Evolutionary conservation across 306 rosid species (phyloP).

Genomic region (Rubus idaeus): DNA sequence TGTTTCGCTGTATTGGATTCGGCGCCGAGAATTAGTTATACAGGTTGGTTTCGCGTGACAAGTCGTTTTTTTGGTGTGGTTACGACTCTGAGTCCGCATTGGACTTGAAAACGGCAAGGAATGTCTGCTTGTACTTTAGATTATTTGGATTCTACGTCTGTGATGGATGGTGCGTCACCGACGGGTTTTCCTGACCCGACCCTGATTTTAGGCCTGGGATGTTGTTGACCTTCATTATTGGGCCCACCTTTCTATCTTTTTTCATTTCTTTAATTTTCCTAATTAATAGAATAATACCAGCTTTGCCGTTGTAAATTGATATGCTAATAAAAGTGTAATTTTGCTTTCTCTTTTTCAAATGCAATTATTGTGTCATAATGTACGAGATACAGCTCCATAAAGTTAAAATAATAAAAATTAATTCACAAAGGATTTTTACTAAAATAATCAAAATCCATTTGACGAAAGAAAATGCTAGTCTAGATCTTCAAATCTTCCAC

Average conservation of each 20-base stretch:
- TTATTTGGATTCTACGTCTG: neutral
- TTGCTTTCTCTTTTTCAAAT: neutral
- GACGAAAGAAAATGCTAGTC: neutral
- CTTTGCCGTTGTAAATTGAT: conserved; percentile 2
- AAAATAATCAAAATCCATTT: neutral
- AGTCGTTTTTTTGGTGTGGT: too few species aligned
- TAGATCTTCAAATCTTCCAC: neutral
- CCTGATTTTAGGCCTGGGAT: neutral
- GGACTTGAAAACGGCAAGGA: conserved; percentile 2
- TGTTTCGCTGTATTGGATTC: neutral
- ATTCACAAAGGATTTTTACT: neutral
- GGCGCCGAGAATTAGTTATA: neutral
- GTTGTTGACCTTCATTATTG: neutral
- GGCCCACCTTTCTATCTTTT: neutral
- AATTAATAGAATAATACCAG: neutral
- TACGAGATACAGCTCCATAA: neutral
- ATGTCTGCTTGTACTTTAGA: neutral
- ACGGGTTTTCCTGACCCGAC: neutral
- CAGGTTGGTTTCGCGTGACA: neutral
- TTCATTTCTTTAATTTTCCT: too few species aligned
- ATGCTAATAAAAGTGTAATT: neutral
- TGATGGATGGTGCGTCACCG: neutral
- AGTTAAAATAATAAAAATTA: neutral
- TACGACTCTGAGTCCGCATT: too few species aligned
- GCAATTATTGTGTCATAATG: neutral